Conservation (phyloP, 2,329 filamentous ascomycete species). For the Fusarium equiseti region DNA sequence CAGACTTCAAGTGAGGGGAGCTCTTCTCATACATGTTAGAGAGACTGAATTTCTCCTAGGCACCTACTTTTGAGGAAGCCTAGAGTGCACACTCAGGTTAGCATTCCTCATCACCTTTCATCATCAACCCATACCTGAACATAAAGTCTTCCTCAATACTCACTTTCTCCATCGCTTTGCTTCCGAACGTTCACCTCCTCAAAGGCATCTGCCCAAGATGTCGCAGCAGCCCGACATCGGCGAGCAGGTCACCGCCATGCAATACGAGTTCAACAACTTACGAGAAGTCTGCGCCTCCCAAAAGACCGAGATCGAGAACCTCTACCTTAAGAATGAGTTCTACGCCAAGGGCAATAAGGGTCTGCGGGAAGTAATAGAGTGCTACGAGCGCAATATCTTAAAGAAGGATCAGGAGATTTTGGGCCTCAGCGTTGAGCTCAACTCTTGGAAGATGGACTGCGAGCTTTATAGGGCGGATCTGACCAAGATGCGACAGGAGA, state of each 20-base stretch:
- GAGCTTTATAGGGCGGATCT: neutral
- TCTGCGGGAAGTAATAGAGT: neutral
- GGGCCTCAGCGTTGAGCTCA: neutral
- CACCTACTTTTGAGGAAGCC: neutral
- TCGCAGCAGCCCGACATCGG: neutral
- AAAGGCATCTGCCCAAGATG: neutral
- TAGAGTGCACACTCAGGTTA: neutral
- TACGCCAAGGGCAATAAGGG: neutral
- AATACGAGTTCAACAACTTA: neutral
- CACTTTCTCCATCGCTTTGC: neutral
- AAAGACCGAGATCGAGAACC: neutral
- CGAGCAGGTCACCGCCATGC: neutral
- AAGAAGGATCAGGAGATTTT: conserved; percentile 2
- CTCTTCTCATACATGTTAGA: neutral
- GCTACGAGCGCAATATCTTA: neutral
- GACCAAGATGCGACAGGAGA: neutral
- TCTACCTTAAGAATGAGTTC: neutral
- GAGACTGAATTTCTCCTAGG: neutral
- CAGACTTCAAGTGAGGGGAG: neutral
- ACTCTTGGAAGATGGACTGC: conserved; percentile 2
- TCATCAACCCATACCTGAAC: neutral
- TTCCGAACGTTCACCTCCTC: neutral
- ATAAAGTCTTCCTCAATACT: neutral
- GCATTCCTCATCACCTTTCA: neutral
- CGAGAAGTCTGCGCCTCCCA: neutral